phyloP scores from a whole-genome alignment of 345 rosid genomes.

The Brassica rapa region DNA sequence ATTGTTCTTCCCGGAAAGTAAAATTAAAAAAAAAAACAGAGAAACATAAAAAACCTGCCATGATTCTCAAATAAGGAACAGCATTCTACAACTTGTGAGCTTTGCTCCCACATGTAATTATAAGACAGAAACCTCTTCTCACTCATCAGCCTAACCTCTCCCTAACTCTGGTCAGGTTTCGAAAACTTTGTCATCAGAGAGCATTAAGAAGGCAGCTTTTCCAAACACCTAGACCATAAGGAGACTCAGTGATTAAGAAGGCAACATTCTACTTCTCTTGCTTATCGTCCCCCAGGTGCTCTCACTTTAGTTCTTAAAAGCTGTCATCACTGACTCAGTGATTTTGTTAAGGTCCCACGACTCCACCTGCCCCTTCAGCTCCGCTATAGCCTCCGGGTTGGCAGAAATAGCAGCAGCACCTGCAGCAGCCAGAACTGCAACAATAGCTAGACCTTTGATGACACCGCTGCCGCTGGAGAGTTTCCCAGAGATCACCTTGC shows the following conservation, averaged over 20 bases:
- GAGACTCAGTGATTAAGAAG: too few species aligned
- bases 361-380: slow-evolving; percentile 28
- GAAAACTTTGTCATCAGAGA: slow-evolving; percentile 9
- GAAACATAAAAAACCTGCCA: too few species aligned
- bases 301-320: slow-evolving; percentile 19
- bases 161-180: not conserved
- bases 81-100: slow-evolving; percentile 40
- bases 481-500: slow-evolving; percentile 49
- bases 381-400: slow-evolving; percentile 11
- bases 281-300: slow-evolving; percentile 4
- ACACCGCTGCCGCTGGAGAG: slow-evolving; percentile 50
- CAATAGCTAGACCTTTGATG: slow-evolving; percentile 46
- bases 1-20: too few species aligned
- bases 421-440: slow-evolving; percentile 50
- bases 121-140: slow-evolving; percentile 16
- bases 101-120: not conserved
- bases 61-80: too few species aligned
- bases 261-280: slow-evolving; percentile 29
- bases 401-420: slow-evolving; percentile 31
- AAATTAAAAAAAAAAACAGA: too few species aligned
- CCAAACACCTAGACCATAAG: slow-evolving; percentile 12
- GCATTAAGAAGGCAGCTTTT: slow-evolving; percentile 3
- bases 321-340: slow-evolving; percentile 11
- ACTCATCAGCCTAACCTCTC: slow-evolving; percentile 10
- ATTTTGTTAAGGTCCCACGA: slow-evolving; percentile 27